Conservation (phyloP, 441 rosid species). For the Gossypium davidsonii region DNA sequence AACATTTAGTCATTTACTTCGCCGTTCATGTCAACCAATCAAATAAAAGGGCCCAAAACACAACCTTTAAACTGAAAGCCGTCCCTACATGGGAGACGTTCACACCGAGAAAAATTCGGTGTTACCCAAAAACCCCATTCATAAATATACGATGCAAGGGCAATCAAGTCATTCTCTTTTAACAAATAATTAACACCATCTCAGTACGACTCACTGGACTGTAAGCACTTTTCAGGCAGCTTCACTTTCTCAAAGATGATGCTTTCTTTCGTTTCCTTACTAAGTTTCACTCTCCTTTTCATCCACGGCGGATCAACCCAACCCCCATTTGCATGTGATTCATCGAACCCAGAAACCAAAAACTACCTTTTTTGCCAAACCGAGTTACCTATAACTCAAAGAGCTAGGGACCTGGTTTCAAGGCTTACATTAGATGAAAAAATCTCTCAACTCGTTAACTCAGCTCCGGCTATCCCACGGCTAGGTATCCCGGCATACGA, state of each 20-base stretch:
- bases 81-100: background rate
- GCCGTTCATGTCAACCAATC: background rate
- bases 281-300: conserved; percentile 11
- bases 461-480: conserved; percentile 51
- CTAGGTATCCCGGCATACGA: conserved; percentile 65
- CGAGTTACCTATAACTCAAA: conserved; percentile 33
- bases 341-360: conserved; percentile 40
- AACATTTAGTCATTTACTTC: background rate
- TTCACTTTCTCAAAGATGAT: conserved; percentile 11
- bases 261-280: conserved; percentile 9
- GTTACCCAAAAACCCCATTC: background rate
- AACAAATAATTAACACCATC: background rate
- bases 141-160: background rate
- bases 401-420: conserved; percentile 57
- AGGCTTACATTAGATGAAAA: conserved; percentile 68
- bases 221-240: background rate
- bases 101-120: background rate
- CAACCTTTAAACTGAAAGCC: too few relatives aligned
- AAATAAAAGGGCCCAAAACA: background rate
- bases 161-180: background rate
- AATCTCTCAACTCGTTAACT: conserved; percentile 56
- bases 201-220: background rate
- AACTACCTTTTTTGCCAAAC: conserved; percentile 47
- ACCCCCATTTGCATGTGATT: conserved; percentile 55
- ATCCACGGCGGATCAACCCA: conserved; percentile 25